These are phyloP conservation scores for Centella asiatica DNA, from an alignment of 129 eudicot genomes.

Conservation along the genomic window DNA sequence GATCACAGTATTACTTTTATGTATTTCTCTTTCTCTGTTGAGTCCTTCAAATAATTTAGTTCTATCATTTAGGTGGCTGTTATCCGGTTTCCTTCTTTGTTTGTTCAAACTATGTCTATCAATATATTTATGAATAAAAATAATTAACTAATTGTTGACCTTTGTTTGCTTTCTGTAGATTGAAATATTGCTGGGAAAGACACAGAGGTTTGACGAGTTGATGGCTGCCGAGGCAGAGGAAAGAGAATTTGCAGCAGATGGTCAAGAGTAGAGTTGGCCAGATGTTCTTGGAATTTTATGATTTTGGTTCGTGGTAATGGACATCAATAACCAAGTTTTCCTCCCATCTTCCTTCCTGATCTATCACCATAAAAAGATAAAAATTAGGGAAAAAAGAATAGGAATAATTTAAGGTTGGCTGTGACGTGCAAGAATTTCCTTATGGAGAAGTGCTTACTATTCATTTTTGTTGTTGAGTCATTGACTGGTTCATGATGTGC, in stretches of 20 bases:
- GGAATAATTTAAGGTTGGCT: background rate
- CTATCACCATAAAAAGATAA: background rate
- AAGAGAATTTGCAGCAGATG: conserved; percentile 21
- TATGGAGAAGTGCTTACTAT: background rate
- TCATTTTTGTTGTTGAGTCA: background rate
- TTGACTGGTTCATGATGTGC: background rate
- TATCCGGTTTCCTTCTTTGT: too few species aligned
- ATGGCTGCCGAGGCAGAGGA: conserved; percentile 47
- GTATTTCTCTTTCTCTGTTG: too few species aligned
- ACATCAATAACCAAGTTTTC: background rate
- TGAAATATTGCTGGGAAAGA: conserved; percentile 41
- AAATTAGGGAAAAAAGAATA: background rate
- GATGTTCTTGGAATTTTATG: background rate
- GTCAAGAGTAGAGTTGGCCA: conserved; percentile 5
- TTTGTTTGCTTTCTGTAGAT: conserved; percentile 20
- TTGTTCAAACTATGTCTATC: too few species aligned
- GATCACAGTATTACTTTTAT: too few species aligned
- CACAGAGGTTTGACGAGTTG: conserved; percentile 31
- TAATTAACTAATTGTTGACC: background rate
- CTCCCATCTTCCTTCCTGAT: background rate
- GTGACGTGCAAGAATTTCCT: background rate
- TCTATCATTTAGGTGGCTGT: too few species aligned
- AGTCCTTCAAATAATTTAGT: too few species aligned
- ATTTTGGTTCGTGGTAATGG: background rate
- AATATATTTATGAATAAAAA: too few species aligned